Percentiles rank a stretch among this genome's conserved stretches.
Conservation (phyloP, 495 filamentous ascomycete species). For the Penicillium arizonense region DNA sequence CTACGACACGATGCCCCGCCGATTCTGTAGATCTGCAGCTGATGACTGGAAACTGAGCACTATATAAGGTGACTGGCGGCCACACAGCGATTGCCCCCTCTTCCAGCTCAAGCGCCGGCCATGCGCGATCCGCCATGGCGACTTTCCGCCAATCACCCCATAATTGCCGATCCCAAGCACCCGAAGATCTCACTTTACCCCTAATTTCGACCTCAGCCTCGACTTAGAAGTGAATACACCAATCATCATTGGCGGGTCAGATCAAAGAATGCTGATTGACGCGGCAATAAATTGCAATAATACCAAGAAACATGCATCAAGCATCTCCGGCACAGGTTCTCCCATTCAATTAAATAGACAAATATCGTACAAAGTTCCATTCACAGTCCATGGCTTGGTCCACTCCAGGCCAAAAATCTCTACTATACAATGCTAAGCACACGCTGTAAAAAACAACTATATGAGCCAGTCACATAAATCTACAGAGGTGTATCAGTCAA, state of each 20-base stretch:
- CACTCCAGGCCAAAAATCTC: neutral
- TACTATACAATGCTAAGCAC: neutral
- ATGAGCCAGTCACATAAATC: neutral
- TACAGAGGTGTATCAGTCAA: conserved; percentile 8
- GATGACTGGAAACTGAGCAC: too few species aligned
- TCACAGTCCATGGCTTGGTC: neutral
- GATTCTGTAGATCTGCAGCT: too few species aligned
- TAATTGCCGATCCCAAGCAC: too few species aligned
- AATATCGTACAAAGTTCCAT: neutral
- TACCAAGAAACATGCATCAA: too few species aligned
- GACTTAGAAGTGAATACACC: too few species aligned
- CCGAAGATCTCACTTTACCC: too few species aligned
- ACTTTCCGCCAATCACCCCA: too few species aligned
- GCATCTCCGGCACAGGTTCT: neutral
- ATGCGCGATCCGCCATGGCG: too few species aligned
- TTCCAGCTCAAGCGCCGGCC: too few species aligned
- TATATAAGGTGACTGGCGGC: too few species aligned
- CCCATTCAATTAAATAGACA: neutral
- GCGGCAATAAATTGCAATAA: neutral
- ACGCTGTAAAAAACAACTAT: neutral
- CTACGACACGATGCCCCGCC: neutral
- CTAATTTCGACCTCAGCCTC: too few species aligned
- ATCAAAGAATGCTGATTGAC: neutral
- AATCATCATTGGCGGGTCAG: neutral
- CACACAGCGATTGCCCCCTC: too few species aligned